Evolutionary conservation across 345 rosid genomes (phyloP), one percentile per base, ranked within the genome.

Genomic region (Aethionema arabicum): DNA sequence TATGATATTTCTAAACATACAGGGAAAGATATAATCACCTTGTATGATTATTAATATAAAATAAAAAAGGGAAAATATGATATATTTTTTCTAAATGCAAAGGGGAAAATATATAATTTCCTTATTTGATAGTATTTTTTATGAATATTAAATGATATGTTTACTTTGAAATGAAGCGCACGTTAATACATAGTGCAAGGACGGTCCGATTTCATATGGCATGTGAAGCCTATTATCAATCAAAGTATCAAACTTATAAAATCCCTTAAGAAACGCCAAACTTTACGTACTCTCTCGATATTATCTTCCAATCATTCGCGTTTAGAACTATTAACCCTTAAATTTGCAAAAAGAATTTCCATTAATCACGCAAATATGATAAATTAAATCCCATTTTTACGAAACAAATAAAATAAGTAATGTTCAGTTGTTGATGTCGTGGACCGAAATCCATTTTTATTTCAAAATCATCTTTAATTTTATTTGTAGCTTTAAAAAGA

Each of bases 151-250:
- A 47, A 56, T 4, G 14, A 4, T n/a, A 16, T 48, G 58, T 30
- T 74, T 33, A 59, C 76, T 77, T 78, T 65, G 59, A 65, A 63
- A 66, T 13, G 65, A 80, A 76, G 84, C 42, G 79, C 79, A 78
- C 78, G 80, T 76, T 70, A 73, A 38, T 60, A 47, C 3, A n/a
- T 21, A 48, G 61, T 36, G 35, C 4, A 44, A n/a, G 80, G 70
- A 70, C 81, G 84, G 67, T 65, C 27, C 56, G 36, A 10, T 53
- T 45, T 69, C 68, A 62, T 71, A 63, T 63, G 69, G 82, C 85
- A 83, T 75, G 85, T 84, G 83, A 75, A 67, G 58, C 56, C 27
- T 54, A 77, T 65, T 73, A 63, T n/a, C n/a, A n/a, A n/a, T n/a
- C n/a, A n/a, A n/a, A n/a, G n/a, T n/a, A 58, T 33, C 27, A 21